These are phyloP conservation scores for Colletotrichum sp. DNA, from an alignment of 2,329 filamentous ascomycete species.

Conservation along the genomic window DNA sequence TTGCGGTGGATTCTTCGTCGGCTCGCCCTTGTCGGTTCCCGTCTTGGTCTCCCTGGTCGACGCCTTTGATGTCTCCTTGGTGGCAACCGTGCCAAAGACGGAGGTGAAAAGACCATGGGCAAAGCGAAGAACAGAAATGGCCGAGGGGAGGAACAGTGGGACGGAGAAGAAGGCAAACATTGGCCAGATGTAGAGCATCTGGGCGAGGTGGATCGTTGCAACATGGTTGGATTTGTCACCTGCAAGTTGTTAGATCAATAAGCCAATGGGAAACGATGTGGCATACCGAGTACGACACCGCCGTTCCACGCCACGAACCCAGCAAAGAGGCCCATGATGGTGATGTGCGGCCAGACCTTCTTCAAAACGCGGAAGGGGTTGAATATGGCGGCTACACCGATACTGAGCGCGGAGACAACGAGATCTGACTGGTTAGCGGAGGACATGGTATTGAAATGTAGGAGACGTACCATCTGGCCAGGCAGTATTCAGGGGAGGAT, in stretches of 20 bases:
- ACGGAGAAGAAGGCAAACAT: constrained; percentile 89
- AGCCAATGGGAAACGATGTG: background rate
- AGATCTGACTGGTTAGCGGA: constrained; percentile 49
- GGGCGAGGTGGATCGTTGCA: constrained; percentile 84
- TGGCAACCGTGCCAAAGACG: background rate
- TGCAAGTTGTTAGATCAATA: constrained; percentile 40
- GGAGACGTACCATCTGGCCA: constrained; percentile 54
- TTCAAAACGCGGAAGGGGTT: constrained; percentile 51
- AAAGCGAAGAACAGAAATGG: constrained; percentile 37
- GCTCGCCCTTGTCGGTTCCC: background rate
- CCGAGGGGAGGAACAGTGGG: constrained; percentile 69
- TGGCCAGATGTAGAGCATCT: constrained; percentile 96
- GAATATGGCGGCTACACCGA: constrained; percentile 61
- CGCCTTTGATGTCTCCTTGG: background rate
- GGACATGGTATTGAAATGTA: background rate
- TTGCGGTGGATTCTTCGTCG: background rate
- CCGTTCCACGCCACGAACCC: constrained; percentile 86
- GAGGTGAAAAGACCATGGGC: background rate
- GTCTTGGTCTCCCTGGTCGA: background rate
- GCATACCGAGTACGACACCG: constrained; percentile 83
- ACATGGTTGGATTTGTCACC: constrained; percentile 95
- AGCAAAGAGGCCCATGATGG: constrained; percentile 70
- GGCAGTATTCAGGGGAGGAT: constrained; percentile 51
- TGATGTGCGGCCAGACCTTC: constrained; percentile 63
- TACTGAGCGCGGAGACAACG: constrained; percentile 64